Evolutionary conservation across 1,139 yeast genomes (phyloP).

Genomic region (Saccharomyces hybrid): DNA sequence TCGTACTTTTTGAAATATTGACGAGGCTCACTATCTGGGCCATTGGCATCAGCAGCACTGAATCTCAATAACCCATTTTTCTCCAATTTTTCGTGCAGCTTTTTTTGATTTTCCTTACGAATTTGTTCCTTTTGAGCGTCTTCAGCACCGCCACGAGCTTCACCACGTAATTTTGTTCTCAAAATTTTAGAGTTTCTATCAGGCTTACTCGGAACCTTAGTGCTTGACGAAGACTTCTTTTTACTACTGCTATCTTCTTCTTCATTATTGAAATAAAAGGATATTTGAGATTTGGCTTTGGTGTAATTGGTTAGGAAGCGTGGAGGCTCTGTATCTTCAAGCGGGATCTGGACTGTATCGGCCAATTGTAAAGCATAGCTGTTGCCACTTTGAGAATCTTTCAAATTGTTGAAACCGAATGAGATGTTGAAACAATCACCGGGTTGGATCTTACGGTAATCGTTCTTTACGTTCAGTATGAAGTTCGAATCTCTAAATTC

Average conservation of each 20-base stretch:
- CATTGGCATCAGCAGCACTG: conserved; percentile 66
- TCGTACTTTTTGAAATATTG: conserved; percentile 79
- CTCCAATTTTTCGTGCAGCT: conserved; percentile 76
- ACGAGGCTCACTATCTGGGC: conserved; percentile 57
- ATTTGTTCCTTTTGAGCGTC: conserved; percentile 61
- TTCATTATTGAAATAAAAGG: conserved; percentile 80
- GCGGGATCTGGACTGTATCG: conserved; percentile 71
- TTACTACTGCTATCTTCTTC: conserved; percentile 34
- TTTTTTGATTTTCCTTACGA: conserved; percentile 74
- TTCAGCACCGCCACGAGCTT: conserved; percentile 64
- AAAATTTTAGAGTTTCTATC: conserved; percentile 47
- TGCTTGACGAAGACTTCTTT: conserved; percentile 16
- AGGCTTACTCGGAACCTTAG: conserved; percentile 13
- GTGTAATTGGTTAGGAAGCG: conserved; percentile 66
- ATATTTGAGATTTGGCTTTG: conserved; percentile 63
- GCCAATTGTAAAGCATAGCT: conserved; percentile 65
- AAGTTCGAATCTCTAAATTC: conserved; percentile 81
- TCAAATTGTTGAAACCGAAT: conserved; percentile 66
- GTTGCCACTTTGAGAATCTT: conserved; percentile 41
- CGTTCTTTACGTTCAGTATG: conserved; percentile 66
- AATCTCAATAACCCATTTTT: conserved; percentile 77
- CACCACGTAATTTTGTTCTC: conserved; percentile 76
- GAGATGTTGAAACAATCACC: conserved; percentile 74
- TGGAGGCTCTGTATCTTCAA: conserved; percentile 47
- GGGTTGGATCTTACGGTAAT: conserved; percentile 50